A percentile compares a stretch with the other conserved stretches of the same genome.
Conservation (phyloP, 2,329 filamentous ascomycete genomes). For the Fusarium bactridioides region DNA sequence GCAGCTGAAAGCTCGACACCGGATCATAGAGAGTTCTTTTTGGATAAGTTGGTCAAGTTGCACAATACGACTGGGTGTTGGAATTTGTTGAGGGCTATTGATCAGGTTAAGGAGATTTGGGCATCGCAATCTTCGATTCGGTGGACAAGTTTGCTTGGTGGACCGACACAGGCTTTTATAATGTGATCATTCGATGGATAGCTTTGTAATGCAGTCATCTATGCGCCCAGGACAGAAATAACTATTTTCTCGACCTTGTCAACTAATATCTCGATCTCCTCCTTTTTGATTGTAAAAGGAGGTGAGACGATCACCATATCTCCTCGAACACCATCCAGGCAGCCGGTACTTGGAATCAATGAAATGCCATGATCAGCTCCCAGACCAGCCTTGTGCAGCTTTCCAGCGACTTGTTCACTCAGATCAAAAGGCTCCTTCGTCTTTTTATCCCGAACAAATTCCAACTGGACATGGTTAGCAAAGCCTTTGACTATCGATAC, state of each 20-base stretch:
- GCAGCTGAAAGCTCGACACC: slow-evolving; percentile 33
- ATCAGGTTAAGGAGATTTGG: slow-evolving; percentile 37
- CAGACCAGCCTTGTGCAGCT: slow-evolving; percentile 13
- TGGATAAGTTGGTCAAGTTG: slow-evolving; percentile 26
- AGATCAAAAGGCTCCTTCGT: slow-evolving; percentile 6
- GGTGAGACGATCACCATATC: slow-evolving; percentile 28
- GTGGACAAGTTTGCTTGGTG: slow-evolving; percentile 35
- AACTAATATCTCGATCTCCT: slow-evolving; percentile 1
- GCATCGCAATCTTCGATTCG: slow-evolving; percentile 33
- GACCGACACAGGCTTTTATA: slow-evolving; percentile 36
- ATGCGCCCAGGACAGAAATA: slow-evolving; percentile 1
- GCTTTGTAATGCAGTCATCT: neutral
- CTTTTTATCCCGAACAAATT: slow-evolving; percentile 19
- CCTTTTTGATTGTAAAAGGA: slow-evolving; percentile 15
- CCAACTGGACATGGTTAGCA: slow-evolving; percentile 9
- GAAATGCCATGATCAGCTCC: neutral
- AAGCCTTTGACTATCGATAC: accelerated
- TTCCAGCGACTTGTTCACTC: slow-evolving; percentile 1
- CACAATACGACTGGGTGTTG: slow-evolving; percentile 29
- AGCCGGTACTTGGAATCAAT: slow-evolving; percentile 12
- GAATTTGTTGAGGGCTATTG: slow-evolving; percentile 35
- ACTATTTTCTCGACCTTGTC: slow-evolving; percentile 12
- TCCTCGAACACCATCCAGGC: slow-evolving; percentile 7
- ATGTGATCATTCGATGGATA: slow-evolving; percentile 11
- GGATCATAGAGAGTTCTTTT: slow-evolving; percentile 32